phyloP scores from a whole-genome alignment of 352 stramenopile genomes.

The Thalassiosira sp. region DNA sequence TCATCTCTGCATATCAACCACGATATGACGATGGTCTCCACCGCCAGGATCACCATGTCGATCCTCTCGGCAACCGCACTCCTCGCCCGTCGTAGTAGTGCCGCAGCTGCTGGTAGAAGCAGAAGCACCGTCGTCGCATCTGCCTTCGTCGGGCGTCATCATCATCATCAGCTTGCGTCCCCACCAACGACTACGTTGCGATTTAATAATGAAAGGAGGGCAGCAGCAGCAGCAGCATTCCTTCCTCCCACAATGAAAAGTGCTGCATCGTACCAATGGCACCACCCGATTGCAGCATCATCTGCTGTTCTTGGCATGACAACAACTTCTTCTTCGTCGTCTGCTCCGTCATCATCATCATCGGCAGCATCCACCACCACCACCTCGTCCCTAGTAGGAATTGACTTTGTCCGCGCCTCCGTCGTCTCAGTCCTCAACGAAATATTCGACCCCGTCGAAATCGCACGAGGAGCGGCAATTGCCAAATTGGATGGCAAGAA shows the following conservation, averaged over 20 bases:
- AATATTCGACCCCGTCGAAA: constrained; percentile 72
- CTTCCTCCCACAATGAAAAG: neutral
- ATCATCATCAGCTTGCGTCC: too few species aligned
- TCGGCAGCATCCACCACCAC: neutral
- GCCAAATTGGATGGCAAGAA: constrained; percentile 65
- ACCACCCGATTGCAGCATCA: too few species aligned
- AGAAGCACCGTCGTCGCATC: neutral
- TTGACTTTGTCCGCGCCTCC: constrained; percentile 62
- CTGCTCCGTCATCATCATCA: neutral
- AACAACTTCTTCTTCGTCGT: neutral
- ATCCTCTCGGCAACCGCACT: constrained; percentile 10
- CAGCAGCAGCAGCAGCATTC: neutral
- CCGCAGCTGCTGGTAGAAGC: too few species aligned
- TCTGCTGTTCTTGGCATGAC: too few species aligned
- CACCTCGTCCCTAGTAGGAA: constrained; percentile 48
- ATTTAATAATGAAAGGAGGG: too few species aligned
- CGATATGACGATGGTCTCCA: neutral
- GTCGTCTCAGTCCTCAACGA: constrained; percentile 67
- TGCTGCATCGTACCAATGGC: too few species aligned
- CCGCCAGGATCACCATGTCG: constrained; percentile 7
- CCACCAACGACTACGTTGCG: too few species aligned
- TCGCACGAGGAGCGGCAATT: constrained; percentile 60
- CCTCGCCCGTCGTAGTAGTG: too few species aligned
- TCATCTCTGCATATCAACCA: too few species aligned
- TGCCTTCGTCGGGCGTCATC: constrained; percentile 6